Base-by-base conservation (phyloP, 345 rosid species). In the Melastoma malabathricum region DNA sequence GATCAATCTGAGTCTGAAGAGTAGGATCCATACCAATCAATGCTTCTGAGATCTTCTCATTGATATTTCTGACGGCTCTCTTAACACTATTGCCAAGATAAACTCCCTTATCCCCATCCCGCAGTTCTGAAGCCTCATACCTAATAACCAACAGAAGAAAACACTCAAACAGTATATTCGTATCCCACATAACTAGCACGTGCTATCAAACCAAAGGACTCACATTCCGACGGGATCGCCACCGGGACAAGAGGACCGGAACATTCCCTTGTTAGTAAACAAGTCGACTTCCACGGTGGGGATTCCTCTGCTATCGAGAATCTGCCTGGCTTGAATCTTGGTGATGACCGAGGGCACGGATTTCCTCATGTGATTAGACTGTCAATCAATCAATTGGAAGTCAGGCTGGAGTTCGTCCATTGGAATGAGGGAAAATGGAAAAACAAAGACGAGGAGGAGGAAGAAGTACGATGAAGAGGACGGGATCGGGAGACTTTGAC, bases 331-430 rank as follows among this genome's bases (percentile, higher is more conserved):
- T 58, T 72, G 81, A 13, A 87, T 66, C 74, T 82, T 84, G 58
- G 94, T 92, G 53, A 92, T 92, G 65, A 76, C 88, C 6, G 97
- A 79, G 10, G 87, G 59, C 10, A 87, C 90, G 23, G 84, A 79
- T 72, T 82, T 92, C 69, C 71, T 75, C 98, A 92, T 79, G 70
- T 92, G 98, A 77, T 81, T 92, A 17, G 97, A 82, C 98, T 92
- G 78, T 51, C 46, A 16, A 9, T n/a, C 25, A 45, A 18, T 10
- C 48, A 59, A 12, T 44, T 20, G 3, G 41, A n/a, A n/a, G 31
- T 27, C 31, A 27, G 53, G 34, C 43, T 17, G 19, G 3, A 10
- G 39, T 27, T 27, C 17, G 51, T 44, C 43, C 29, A 29, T 39
- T 23, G 47, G 16, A 41, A 43, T 9, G 48, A 44, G 15, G 6